Percentiles rank a stretch among this genome's conserved stretches.
Conservation (phyloP, 2,329 filamentous ascomycete genomes). For the Exophiala lecanii-corni region DNA sequence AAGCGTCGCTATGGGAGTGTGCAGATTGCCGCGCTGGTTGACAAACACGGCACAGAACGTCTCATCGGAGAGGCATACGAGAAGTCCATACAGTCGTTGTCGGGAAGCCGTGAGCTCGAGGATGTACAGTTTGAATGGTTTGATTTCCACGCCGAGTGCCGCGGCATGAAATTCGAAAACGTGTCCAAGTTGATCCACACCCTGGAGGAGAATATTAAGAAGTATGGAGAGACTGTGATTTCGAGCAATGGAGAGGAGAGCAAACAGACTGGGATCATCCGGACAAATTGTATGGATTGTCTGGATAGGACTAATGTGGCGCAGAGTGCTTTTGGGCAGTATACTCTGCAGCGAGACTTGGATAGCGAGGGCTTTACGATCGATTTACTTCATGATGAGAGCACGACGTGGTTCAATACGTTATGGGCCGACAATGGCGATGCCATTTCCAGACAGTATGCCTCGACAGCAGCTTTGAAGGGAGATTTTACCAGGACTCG, state of each 20-base stretch:
- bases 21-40: conserved; percentile 78
- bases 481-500: conserved; percentile 86
- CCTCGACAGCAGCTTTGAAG: conserved; percentile 91
- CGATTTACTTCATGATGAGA: conserved; percentile 68
- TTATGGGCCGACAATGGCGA: conserved; percentile 98
- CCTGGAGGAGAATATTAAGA: conserved; percentile 62
- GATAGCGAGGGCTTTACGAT: conserved; percentile 71
- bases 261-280: conserved; percentile 69
- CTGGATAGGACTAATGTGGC: conserved; percentile 94
- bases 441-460: conserved; percentile 91
- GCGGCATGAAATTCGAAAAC: conserved; percentile 97
- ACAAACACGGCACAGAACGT: conserved; percentile 78
- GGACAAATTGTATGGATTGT: conserved; percentile 99
- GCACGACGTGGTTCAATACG: conserved; percentile 89
- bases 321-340: conserved; percentile 83
- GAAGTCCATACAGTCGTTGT: conserved; percentile 61
- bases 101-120: conserved; percentile 55
- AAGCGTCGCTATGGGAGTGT: conserved; percentile 66
- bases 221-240: conserved; percentile 66
- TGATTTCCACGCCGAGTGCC: conserved; percentile 87
- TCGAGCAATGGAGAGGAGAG: conserved; percentile 39
- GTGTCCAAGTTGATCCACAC: conserved; percentile 73
- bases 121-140: conserved; percentile 85
- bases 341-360: conserved; percentile 75
- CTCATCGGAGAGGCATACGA: conserved; percentile 76